These are phyloP conservation scores for Helicocarpus griseus DNA, from an alignment of 2,329 filamentous ascomycete genomes.

Conservation along the genomic window DNA sequence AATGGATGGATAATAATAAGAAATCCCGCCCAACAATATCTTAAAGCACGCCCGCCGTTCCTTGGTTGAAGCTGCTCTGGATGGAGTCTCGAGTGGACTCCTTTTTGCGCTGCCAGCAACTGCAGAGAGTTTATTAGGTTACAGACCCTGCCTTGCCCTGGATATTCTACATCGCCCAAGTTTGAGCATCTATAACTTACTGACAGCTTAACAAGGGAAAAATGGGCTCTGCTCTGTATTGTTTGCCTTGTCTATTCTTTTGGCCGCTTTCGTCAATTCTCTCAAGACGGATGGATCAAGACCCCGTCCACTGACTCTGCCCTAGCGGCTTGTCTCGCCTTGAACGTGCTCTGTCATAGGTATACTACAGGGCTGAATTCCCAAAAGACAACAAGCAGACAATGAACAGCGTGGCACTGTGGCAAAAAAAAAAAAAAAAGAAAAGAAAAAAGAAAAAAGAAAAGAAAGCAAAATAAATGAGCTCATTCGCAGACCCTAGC, in stretches of 20 bases:
- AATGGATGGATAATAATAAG: background rate
- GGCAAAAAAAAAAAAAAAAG: background rate
- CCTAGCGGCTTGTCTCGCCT: background rate
- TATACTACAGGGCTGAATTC: background rate
- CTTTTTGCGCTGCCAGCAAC: too few relatives aligned
- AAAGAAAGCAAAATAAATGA: background rate
- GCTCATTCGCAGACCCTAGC: too few relatives aligned
- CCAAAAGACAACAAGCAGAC: background rate
- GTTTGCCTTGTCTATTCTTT: too few relatives aligned
- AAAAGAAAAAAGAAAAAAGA: background rate
- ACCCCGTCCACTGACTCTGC: background rate
- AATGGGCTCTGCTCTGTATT: too few relatives aligned
- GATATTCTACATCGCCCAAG: too few relatives aligned
- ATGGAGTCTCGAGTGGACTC: background rate
- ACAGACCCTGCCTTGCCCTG: too few relatives aligned
- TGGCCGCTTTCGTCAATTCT: background rate
- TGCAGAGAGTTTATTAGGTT: too few relatives aligned
- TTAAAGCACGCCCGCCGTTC: background rate
- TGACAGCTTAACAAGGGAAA: too few relatives aligned
- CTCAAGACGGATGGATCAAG: background rate
- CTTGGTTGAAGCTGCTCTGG: background rate
- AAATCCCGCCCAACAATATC: background rate
- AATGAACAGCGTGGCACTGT: constrained; percentile 3
- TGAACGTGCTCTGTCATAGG: background rate
- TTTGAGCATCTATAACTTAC: too few relatives aligned